phyloP scores from a whole-genome alignment of 495 filamentous ascomycete species.

The Aspergillus avenaceus region DNA sequence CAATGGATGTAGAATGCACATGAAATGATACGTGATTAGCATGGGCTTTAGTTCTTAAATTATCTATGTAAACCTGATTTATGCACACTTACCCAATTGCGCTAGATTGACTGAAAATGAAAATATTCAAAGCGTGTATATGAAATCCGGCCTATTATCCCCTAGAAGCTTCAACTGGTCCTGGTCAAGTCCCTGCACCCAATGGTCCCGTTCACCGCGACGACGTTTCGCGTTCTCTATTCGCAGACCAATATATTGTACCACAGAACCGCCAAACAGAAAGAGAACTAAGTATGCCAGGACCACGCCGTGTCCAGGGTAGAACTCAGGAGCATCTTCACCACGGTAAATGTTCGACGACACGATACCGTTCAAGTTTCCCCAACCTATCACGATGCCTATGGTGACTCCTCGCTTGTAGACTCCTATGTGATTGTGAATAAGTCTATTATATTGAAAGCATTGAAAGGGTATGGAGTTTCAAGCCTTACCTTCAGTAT shows the following conservation, averaged over 20 bases:
- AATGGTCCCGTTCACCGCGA: slow-evolving; percentile 66
- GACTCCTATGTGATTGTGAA: slow-evolving; percentile 43
- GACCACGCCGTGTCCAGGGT: slow-evolving; percentile 55
- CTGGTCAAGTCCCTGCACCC: slow-evolving; percentile 41
- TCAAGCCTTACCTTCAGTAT: slow-evolving; percentile 60
- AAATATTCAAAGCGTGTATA: slow-evolving; percentile 70
- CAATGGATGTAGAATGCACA: no score
- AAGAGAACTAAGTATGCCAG: slow-evolving; percentile 59
- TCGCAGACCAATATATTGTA: slow-evolving; percentile 61
- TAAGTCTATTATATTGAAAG: background rate
- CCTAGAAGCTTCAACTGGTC: slow-evolving; percentile 45
- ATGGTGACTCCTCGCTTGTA: slow-evolving; percentile 88
- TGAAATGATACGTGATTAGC: no score
- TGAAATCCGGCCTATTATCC: slow-evolving; percentile 72
- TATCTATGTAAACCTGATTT: no score
- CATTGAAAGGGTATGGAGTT: background rate
- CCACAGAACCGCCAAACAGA: slow-evolving; percentile 54
- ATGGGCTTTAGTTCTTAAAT: no score
- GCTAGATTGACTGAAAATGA: no score
- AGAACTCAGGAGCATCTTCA: slow-evolving; percentile 50
- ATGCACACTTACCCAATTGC: no score
- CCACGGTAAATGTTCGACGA: slow-evolving; percentile 67
- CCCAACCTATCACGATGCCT: slow-evolving; percentile 89
- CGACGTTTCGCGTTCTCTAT: slow-evolving; percentile 34
- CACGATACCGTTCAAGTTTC: slow-evolving; percentile 86